Conservation (phyloP, 2,329 filamentous ascomycete genomes). For the Exophiala xenobiotica region DNA sequence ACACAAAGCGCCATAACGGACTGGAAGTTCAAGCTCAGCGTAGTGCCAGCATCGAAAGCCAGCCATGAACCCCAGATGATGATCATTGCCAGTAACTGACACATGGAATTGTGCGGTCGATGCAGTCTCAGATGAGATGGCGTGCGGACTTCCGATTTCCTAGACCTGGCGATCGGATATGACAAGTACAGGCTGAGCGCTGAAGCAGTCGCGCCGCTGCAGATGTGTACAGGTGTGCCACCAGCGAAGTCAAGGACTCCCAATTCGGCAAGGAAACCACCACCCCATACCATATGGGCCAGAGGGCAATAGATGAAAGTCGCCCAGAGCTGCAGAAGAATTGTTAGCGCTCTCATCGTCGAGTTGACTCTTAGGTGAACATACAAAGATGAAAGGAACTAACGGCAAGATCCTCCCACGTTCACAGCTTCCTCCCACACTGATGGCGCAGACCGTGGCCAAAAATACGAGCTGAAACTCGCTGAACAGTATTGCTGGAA, state of each 20-base stretch:
- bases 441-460: conserved; percentile 53
- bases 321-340: conserved; percentile 53
- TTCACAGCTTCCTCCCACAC: conserved; percentile 51
- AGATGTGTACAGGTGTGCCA: conserved; percentile 72
- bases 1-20: conserved; percentile 52
- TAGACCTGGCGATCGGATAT: conserved; percentile 50
- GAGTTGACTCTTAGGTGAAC: conserved; percentile 7
- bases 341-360: conserved; percentile 5
- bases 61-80: conserved; percentile 55
- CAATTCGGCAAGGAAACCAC: conserved; percentile 68
- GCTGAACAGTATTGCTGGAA: conserved; percentile 52
- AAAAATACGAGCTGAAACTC: conserved; percentile 50
- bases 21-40: conserved; percentile 51
- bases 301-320: conserved; percentile 69
- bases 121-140: conserved; percentile 48
- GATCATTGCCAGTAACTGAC: conserved; percentile 49
- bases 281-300: conserved; percentile 78
- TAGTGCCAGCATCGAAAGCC: conserved; percentile 53
- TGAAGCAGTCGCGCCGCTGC: conserved; percentile 56
- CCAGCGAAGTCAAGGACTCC: conserved; percentile 73
- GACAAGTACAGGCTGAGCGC: conserved; percentile 51
- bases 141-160: conserved; percentile 45
- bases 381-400: conserved; percentile 48
- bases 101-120: conserved; percentile 50
- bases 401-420: conserved; percentile 48